Conservation (phyloP, 768 basidiomycete species). For the Cystoderma amianthinum region DNA sequence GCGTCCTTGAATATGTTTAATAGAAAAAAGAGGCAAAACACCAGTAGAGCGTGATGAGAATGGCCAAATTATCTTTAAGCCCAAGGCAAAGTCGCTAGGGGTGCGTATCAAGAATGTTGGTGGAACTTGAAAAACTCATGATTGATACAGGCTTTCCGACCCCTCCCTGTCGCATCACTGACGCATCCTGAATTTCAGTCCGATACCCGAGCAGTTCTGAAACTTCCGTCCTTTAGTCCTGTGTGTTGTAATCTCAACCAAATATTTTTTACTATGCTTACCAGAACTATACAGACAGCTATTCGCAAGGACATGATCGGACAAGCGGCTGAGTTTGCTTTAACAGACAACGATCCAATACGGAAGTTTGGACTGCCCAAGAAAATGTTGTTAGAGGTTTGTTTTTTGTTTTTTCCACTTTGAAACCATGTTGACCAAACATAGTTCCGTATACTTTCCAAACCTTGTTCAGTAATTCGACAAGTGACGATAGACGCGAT, state of each 20-base stretch:
- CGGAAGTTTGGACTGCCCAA: slow-evolving; percentile 67
- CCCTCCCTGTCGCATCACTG: neutral
- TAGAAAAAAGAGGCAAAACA: slow-evolving; percentile 5
- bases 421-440: neutral
- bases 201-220: neutral
- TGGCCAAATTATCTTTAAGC: neutral
- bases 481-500: slow-evolving; percentile 53
- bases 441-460: slow-evolving; percentile 64
- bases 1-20: too few relatives aligned
- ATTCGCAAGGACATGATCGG: slow-evolving; percentile 30
- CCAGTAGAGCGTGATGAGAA: neutral
- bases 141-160: neutral
- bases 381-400: slow-evolving; percentile 64
- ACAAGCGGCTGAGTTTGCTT: slow-evolving; percentile 36
- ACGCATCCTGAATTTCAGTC: neutral
- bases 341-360: slow-evolving; percentile 41
- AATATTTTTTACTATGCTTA: neutral
- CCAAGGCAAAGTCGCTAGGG: neutral
- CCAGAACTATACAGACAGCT: slow-evolving; percentile 6
- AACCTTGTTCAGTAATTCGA: slow-evolving; percentile 69
- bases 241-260: neutral
- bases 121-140: neutral
- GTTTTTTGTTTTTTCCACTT: slow-evolving; percentile 8
- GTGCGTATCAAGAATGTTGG: neutral
- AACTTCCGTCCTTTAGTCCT: neutral